A percentile compares a stretch with the other conserved stretches of the same genome.
These are phyloP conservation scores for Neurospora intermedia DNA, from an alignment of 495 filamentous ascomycete genomes.

Conservation along the genomic window DNA sequence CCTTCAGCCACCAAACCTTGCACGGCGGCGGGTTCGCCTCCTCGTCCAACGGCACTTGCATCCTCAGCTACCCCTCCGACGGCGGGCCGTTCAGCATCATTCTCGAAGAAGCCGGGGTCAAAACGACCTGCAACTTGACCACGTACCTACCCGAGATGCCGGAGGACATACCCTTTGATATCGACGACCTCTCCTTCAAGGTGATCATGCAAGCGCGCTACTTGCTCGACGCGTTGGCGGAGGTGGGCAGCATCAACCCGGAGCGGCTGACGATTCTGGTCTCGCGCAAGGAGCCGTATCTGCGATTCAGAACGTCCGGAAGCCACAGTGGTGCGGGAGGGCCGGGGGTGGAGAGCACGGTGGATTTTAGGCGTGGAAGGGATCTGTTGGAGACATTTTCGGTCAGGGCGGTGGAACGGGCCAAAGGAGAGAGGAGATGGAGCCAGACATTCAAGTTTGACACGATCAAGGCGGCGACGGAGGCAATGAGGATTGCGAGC, in stretches of 20 bases:
- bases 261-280: conserved; percentile 50
- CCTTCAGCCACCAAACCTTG: conserved; percentile 65
- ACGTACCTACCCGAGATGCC: conserved; percentile 67
- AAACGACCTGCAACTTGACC: conserved; percentile 83
- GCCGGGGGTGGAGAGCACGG: conserved; percentile 52
- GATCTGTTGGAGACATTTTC: conserved; percentile 71
- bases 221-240: conserved; percentile 74
- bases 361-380: conserved; percentile 71
- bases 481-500: conserved; percentile 81
- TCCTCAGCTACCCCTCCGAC: conserved; percentile 57
- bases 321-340: conserved; percentile 35
- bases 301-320: conserved; percentile 51
- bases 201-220: conserved; percentile 84
- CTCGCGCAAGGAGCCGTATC: conserved; percentile 53
- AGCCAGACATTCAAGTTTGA: conserved; percentile 66
- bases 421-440: conserved; percentile 21
- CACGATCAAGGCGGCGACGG: conserved; percentile 67
- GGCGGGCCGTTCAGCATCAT: conserved; percentile 72
- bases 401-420: conserved; percentile 27
- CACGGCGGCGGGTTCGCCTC: conserved; percentile 43
- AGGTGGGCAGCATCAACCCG: conserved; percentile 66
- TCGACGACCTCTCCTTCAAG: conserved; percentile 72
- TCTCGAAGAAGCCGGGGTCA: conserved; percentile 73
- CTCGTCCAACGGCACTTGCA: conserved; percentile 51
- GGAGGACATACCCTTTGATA: conserved; percentile 73